Base-by-base conservation (phyloP, 768 basidiomycete species). In the Rhodotorula graminis region DNA sequence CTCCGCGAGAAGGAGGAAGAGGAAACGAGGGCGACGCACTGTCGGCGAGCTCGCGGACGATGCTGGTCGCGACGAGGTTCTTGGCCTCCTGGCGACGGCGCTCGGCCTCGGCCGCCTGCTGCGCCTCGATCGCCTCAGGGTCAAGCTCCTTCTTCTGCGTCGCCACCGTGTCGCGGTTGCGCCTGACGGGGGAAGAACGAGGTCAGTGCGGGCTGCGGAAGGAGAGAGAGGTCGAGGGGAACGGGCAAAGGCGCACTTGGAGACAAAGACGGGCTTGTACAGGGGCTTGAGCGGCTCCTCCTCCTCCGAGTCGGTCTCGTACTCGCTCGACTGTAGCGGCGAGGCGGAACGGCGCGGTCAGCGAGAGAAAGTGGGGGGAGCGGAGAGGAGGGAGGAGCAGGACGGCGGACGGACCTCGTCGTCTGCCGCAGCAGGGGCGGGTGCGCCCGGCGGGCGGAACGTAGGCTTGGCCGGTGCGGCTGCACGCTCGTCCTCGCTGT, bases 221-320 rank as follows among this genome's bases (percentile, higher is more conserved):
- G 37, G 9, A n/a, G 58, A n/a, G 33, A 23, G 27, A 27, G 14
- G 9, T n/a, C n/a, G 7, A 49, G 59, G 37, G 19, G 55, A 46
- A 27, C 59, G 33, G 61, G n/a, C 44, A 27, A 25, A 50, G 16
- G 82, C 89, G 70, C 79, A 94, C 94, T 98, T 98, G 66, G 91
- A 91, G 27, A 98, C 87, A 80, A 97, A 99, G 1, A 95, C 90
- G 4, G 96, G 96, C 73, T 94, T 85, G 81, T 95, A 93, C 74
- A 88, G 87, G 12, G 87, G 82, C 80, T 90, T 89, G 9, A 88
- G 86, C 57, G 86, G 84, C 63, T 90, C 91, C 78, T 92, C 84
- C 18, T 72, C 71, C 55, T 85, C 86, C 0, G 88, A 90, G 63
- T 88, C 88, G n/a, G 85, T 86, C 78, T 90, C 91, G 77, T 91